phyloP scores from a whole-genome alignment of 129 eudicot genomes.

The Calendula officinalis region DNA sequence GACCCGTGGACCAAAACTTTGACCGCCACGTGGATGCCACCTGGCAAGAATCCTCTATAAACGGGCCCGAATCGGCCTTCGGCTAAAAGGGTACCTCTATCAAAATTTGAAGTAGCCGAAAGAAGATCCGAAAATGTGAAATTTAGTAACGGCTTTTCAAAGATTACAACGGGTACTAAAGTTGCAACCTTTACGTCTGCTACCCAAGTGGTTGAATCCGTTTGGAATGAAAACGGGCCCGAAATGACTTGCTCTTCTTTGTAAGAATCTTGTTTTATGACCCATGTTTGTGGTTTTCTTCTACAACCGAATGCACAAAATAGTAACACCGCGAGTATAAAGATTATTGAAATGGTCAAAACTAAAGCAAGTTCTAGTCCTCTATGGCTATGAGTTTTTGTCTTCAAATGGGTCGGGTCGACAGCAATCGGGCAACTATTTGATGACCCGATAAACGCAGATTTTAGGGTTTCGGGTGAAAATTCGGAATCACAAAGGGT shows the following conservation, averaged over 20 bases:
- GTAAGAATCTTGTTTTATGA: slow-evolving; percentile 50
- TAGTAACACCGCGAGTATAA: slow-evolving; percentile 55
- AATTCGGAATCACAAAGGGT: slow-evolving; percentile 58
- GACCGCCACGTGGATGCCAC: slow-evolving; percentile 76
- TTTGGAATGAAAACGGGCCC: slow-evolving; percentile 83
- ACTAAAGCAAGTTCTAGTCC: slow-evolving; percentile 67
- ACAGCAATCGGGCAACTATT: slow-evolving; percentile 80
- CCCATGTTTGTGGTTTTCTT: slow-evolving; percentile 64
- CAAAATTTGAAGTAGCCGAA: slow-evolving; percentile 76
- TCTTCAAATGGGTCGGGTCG: slow-evolving; percentile 47
- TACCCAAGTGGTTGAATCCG: slow-evolving; percentile 84
- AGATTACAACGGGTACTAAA: slow-evolving; percentile 68
- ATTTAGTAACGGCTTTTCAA: slow-evolving; percentile 77
- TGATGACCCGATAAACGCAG: slow-evolving; percentile 58
- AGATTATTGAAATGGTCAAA: slow-evolving; percentile 50
- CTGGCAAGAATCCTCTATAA: slow-evolving; percentile 66
- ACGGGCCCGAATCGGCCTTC: slow-evolving; percentile 82
- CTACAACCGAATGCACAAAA: slow-evolving; percentile 63
- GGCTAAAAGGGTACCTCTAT: slow-evolving; percentile 64
- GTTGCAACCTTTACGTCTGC: slow-evolving; percentile 74
- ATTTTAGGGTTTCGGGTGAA: slow-evolving; percentile 43
- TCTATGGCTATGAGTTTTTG: slow-evolving; percentile 37
- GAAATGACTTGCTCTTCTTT: slow-evolving; percentile 64
- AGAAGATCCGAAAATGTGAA: slow-evolving; percentile 75
- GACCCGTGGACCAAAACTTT: slow-evolving; percentile 75